Evolutionary conservation across 176 grass and related monocot genomes (phyloP), one percentile per base, ranked within the genome.

Genomic region (Rhynchospora pubera): DNA sequence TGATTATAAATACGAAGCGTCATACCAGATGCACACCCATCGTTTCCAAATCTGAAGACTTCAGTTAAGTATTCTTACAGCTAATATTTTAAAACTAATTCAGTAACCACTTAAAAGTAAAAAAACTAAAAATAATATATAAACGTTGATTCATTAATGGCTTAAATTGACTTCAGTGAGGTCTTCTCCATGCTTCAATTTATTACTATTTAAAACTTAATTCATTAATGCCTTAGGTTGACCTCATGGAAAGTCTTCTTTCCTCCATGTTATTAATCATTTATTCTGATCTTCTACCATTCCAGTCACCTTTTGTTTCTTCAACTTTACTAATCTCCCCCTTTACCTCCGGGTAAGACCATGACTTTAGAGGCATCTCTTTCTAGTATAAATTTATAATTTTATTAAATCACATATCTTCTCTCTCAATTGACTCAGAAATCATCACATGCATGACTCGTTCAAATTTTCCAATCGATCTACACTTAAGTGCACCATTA

Each of bases 401-500:
- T n/a, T n/a, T n/a, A 39, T 42, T 42, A 18, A 16, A 34, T 16
- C 7, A 5, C 43, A 15, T n/a, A 6, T 42, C 42, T n/a, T n/a
- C n/a, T n/a, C 53, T 70, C 65, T 44, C 57, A 58, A 72, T 82
- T 85, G 82, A 87, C 85, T 71, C 15, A 7, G 13, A n/a, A 79
- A 85, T 86, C 39, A 79, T 83, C 80, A 83, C 79, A 32, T n/a
- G n/a, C n/a, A n/a, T 16, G 23, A 57, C 0, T 7, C 30, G 30
- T 22, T 23, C 51, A 55, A 44, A 21, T 21, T 79, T 13, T 2
- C 0, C 55, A n/a, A 7, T 10, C 3, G 5, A 60, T 59, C 30
- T n/a, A 44, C 4, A 61, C 61, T 50, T 26, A 80, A 57, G 15
- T 68, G 21, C 56, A 22, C 5, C 53, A 2, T 0, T 28, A 12